Conservation (phyloP, 176 grass and related monocot genomes). For the Bromus sterilis region DNA sequence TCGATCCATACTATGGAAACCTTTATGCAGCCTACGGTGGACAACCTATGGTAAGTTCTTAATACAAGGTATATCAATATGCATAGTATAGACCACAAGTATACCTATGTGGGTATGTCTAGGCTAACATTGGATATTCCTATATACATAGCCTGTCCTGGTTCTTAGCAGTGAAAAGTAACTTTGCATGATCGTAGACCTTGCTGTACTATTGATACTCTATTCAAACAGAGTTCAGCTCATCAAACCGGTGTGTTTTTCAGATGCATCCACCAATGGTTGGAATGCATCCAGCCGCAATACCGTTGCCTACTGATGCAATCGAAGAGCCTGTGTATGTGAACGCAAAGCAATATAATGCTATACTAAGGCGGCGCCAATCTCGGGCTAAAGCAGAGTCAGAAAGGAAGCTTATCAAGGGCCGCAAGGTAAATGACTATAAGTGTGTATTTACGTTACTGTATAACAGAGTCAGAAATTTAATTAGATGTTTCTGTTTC, state of each 20-base stretch:
- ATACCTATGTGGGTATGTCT: not conserved
- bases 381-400: slow-evolving; percentile 85
- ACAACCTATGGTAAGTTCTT: slow-evolving; percentile 50
- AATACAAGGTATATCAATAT: not conserved
- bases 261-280: slow-evolving; percentile 65
- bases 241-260: slow-evolving; percentile 3
- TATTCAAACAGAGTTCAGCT: not conserved
- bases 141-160: slow-evolving; percentile 2
- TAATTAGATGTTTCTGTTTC: slow-evolving; percentile 20
- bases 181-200: not conserved
- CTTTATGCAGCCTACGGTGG: slow-evolving; percentile 71
- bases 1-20: slow-evolving; percentile 68
- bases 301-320: slow-evolving; percentile 68
- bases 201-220: not conserved
- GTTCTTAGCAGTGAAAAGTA: not conserved
- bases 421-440: slow-evolving; percentile 55
- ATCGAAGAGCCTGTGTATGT: slow-evolving; percentile 88
- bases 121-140: not conserved
- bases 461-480: not conserved
- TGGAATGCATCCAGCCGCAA: slow-evolving; percentile 52
- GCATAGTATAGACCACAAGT: not conserved
- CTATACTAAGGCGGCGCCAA: slow-evolving; percentile 68
- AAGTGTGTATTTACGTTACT: not conserved
- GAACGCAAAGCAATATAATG: slow-evolving; percentile 82
- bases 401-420: slow-evolving; percentile 72